These are phyloP conservation scores for Phytophthora sojae DNA, from an alignment of 352 stramenopile species.

Conservation along the genomic window DNA sequence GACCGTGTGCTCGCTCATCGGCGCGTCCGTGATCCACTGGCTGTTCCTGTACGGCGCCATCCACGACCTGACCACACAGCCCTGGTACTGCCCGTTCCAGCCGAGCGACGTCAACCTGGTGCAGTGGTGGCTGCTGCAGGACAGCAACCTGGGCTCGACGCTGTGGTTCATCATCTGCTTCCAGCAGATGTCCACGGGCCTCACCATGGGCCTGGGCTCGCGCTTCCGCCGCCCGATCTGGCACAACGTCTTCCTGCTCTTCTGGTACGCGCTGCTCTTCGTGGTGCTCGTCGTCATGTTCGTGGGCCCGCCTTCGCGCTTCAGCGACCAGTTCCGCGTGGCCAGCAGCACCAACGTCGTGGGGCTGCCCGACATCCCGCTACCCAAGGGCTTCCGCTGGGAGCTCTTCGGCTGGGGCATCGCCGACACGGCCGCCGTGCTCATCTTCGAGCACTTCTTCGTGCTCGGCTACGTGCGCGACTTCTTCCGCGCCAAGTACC, in stretches of 20 bases:
- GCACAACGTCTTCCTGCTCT: conserved; percentile 71
- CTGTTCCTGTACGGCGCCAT: conserved; percentile 77
- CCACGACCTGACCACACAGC: conserved; percentile 59
- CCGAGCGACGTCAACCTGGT: conserved; percentile 71
- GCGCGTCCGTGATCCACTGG: conserved; percentile 72
- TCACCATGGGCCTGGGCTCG: conserved; percentile 69
- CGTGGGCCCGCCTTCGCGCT: conserved; percentile 59
- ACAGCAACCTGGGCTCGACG: conserved; percentile 69
- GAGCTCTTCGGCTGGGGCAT: conserved; percentile 68
- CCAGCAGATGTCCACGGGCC: conserved; percentile 73
- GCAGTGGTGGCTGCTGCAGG: conserved; percentile 78
- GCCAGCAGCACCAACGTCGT: conserved; percentile 82
- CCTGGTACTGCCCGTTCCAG: conserved; percentile 81
- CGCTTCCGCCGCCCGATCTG: conserved; percentile 72
- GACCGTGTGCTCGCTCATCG: conserved; percentile 71
- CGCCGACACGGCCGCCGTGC: conserved; percentile 57
- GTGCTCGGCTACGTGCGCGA: conserved; percentile 73
- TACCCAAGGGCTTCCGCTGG: conserved; percentile 67
- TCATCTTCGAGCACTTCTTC: conserved; percentile 73
- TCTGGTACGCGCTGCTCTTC: conserved; percentile 66
- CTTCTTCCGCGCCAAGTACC: conserved; percentile 70
- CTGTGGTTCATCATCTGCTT: conserved; percentile 74
- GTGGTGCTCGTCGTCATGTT: conserved; percentile 65
- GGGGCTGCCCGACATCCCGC: conserved; percentile 69
- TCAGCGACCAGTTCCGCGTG: conserved; percentile 76